These are phyloP conservation scores for Amanita molliuscula DNA, from an alignment of 768 basidiomycete species.

Conservation along the genomic window DNA sequence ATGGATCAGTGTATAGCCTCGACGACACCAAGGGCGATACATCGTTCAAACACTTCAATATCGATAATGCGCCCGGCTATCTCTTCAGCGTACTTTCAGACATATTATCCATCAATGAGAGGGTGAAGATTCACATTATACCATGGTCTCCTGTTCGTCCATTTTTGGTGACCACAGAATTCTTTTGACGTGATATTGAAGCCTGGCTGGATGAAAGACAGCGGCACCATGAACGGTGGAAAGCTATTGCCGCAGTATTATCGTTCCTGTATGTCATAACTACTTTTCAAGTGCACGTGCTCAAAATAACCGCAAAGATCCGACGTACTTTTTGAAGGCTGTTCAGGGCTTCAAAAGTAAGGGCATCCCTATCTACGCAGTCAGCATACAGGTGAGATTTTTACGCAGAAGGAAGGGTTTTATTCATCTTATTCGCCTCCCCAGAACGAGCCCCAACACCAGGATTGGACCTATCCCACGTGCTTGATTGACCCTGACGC, in stretches of 20 bases:
- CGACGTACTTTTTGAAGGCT: slow-evolving; percentile 62
- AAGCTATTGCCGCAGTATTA: slow-evolving; percentile 39
- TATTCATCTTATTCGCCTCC: too few relatives aligned
- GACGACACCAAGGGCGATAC: slow-evolving; percentile 57
- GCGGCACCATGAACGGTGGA: slow-evolving; percentile 58
- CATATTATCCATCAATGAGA: slow-evolving; percentile 45
- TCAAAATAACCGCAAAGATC: slow-evolving; percentile 32
- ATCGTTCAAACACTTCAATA: slow-evolving; percentile 44
- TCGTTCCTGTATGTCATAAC: slow-evolving; percentile 28
- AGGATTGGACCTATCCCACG: slow-evolving; percentile 60
- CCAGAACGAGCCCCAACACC: slow-evolving; percentile 42
- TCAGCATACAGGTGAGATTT: slow-evolving; percentile 37
- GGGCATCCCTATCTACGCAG: slow-evolving; percentile 52
- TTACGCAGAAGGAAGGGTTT: neutral
- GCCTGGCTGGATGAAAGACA: slow-evolving; percentile 77
- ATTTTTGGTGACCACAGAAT: neutral
- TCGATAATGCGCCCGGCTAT: slow-evolving; percentile 47
- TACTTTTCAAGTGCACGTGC: neutral
- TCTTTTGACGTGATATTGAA: slow-evolving; percentile 15
- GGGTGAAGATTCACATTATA: slow-evolving; percentile 44
- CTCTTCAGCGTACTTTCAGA: slow-evolving; percentile 56
- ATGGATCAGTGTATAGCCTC: slow-evolving; percentile 44
- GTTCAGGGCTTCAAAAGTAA: slow-evolving; percentile 58
- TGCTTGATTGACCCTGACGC: slow-evolving; percentile 40
- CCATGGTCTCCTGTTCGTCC: slow-evolving; percentile 67